phyloP scores from a whole-genome alignment of 2,329 filamentous ascomycete genomes.

The Pseudocercospora crystallina region DNA sequence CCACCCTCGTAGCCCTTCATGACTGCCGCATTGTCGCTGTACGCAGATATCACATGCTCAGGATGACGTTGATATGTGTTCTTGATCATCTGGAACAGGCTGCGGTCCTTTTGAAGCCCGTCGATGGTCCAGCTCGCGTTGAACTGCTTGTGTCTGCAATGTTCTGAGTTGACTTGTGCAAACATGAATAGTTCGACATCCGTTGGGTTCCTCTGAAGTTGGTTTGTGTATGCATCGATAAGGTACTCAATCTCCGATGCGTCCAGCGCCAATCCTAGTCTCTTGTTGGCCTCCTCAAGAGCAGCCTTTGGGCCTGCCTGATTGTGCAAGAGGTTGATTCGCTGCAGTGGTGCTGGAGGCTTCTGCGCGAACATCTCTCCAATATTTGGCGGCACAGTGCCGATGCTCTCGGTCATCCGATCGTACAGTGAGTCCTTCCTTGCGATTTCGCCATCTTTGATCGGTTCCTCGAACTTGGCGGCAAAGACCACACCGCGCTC shows the following conservation, averaged over 20 bases:
- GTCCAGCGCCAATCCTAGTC: conserved; percentile 83
- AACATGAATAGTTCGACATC: conserved; percentile 99
- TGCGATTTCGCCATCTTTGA: conserved; percentile 53
- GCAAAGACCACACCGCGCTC: conserved; percentile 82
- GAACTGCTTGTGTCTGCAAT: conserved; percentile 87
- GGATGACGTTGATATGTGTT: conserved; percentile 83
- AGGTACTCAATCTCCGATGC: conserved; percentile 89
- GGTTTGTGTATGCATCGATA: conserved; percentile 74
- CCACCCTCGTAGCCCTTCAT: conserved; percentile 69
- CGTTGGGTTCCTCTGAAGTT: conserved; percentile 66
- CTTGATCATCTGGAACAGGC: conserved; percentile 92
- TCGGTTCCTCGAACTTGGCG: conserved; percentile 56
- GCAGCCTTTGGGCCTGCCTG: conserved; percentile 64
- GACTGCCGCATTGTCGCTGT: conserved; percentile 98
- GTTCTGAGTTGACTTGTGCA: conserved; percentile 97
- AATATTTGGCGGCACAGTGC: conserved; percentile 65
- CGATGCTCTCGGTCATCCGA: conserved; percentile 90
- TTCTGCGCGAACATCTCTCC: conserved; percentile 76
- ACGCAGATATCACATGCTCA: conserved; percentile 85
- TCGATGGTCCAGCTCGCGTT: conserved; percentile 97
- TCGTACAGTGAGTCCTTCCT: conserved; percentile 78
- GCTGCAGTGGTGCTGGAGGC: conserved; percentile 64
- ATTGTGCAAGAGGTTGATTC: conserved; percentile 62
- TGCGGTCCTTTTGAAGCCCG: conserved; percentile 73
- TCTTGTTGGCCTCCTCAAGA: conserved; percentile 78